Conservation (phyloP, 179 eudicot genomes). For the Monotropa hypopitys region DNA sequence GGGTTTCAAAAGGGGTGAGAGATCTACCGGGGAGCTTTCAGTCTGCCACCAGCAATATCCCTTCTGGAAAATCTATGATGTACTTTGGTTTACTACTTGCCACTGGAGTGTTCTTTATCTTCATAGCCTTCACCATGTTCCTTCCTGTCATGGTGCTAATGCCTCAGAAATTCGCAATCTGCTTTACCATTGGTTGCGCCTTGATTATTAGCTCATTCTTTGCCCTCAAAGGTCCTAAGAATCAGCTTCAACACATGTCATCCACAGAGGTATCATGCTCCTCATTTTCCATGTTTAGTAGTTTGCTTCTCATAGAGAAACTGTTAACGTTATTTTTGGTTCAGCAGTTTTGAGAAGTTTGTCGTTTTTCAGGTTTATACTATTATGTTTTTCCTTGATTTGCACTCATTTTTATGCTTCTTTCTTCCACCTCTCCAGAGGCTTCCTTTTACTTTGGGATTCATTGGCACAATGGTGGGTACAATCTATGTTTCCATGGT, state of each 20-base stretch:
- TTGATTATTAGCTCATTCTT: conserved; percentile 88
- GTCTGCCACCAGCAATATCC: conserved; percentile 77
- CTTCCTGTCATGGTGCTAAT: conserved; percentile 92
- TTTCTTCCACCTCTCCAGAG: conserved; percentile 30
- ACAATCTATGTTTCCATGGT: conserved; percentile 98
- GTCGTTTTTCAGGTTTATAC: not conserved
- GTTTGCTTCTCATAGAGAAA: not conserved
- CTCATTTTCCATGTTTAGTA: not conserved
- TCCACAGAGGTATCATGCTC: conserved; percentile 56
- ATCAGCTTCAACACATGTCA: conserved; percentile 82
- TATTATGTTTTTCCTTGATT: not conserved
- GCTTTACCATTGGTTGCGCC: conserved; percentile 83
- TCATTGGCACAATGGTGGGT: conserved; percentile 77
- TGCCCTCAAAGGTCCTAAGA: conserved; percentile 80
- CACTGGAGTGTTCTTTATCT: conserved; percentile 81
- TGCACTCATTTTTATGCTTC: not conserved
- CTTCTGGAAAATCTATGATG: conserved; percentile 80
- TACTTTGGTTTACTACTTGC: conserved; percentile 84
- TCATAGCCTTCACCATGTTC: conserved; percentile 92
- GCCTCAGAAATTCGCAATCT: conserved; percentile 95
- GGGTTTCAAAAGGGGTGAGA: conserved; percentile 62
- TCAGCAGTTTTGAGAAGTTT: not conserved
- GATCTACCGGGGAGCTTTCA: conserved; percentile 85
- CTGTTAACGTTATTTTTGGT: not conserved
- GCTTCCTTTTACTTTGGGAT: conserved; percentile 84